A percentile compares a stretch with the other conserved stretches of the same genome.
phyloP scores from a whole-genome alignment of 805 yeast species.

The Cyberlindnera euphorbiiphila region DNA sequence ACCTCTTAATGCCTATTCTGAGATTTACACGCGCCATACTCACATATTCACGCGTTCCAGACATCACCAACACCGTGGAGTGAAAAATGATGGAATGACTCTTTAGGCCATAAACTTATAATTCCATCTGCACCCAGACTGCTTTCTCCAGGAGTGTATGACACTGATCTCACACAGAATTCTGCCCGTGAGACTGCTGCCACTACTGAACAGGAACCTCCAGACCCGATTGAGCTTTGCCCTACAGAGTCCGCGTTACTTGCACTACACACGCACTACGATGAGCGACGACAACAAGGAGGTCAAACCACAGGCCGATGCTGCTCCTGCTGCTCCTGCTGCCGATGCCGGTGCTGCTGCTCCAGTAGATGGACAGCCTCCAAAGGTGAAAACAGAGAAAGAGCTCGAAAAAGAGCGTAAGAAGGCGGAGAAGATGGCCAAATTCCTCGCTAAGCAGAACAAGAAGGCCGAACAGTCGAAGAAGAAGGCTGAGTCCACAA shows the following conservation, averaged over 20 bases:
- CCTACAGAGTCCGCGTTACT: slow-evolving; percentile 5
- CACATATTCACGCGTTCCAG: slow-evolving; percentile 5
- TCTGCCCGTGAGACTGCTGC: slow-evolving; percentile 10
- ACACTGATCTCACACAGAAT: slow-evolving; percentile 9
- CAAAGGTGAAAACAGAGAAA: slow-evolving; percentile 64
- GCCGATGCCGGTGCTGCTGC: slow-evolving; percentile 16
- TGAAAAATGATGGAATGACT: slow-evolving; percentile 14
- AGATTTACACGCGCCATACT: slow-evolving; percentile 2
- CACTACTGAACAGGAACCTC: slow-evolving; percentile 5
- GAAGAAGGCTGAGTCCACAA: slow-evolving; percentile 34
- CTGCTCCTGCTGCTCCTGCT: slow-evolving; percentile 12
- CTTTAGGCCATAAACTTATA: not conserved
- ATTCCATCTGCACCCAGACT: too few species aligned
- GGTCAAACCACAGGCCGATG: slow-evolving; percentile 14
- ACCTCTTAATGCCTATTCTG: not conserved
- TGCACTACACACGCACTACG: slow-evolving; percentile 4
- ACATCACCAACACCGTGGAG: not conserved
- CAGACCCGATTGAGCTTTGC: not conserved
- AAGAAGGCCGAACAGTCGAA: slow-evolving; percentile 56
- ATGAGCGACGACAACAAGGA: slow-evolving; percentile 17
- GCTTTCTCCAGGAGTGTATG: slow-evolving; percentile 11
- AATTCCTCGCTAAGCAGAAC: slow-evolving; percentile 78
- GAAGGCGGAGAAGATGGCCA: slow-evolving; percentile 83
- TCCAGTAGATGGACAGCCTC: slow-evolving; percentile 28
- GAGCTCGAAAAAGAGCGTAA: slow-evolving; percentile 83